These are phyloP conservation scores for Zarea fungicola DNA, from an alignment of 2,329 filamentous ascomycete genomes.

Conservation along the genomic window DNA sequence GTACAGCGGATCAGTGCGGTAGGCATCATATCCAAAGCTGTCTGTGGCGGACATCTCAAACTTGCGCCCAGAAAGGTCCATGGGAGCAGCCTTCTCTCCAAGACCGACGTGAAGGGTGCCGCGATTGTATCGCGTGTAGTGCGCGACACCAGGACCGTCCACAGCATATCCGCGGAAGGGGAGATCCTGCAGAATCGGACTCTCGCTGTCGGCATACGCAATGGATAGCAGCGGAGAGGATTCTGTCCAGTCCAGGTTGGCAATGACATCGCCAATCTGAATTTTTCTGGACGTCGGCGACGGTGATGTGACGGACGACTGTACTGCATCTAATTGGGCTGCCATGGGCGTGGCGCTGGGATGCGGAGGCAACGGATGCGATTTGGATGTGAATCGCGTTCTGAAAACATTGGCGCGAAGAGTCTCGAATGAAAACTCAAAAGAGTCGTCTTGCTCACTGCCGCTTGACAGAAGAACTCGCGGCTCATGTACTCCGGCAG, in stretches of 20 bases:
- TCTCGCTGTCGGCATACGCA: conserved; percentile 38
- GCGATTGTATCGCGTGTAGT: conserved; percentile 59
- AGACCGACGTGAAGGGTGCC: conserved; percentile 63
- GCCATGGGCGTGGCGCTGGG: conserved; percentile 50
- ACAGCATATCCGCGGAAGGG: conserved; percentile 60
- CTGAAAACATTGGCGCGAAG: conserved; percentile 60
- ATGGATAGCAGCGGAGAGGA: conserved; percentile 52
- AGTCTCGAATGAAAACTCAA: conserved; percentile 59
- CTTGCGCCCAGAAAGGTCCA: conserved; percentile 62
- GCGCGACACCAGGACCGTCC: conserved; percentile 56
- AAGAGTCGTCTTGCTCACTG: conserved; percentile 27
- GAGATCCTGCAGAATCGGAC: conserved; percentile 57
- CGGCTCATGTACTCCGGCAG: conserved; percentile 24
- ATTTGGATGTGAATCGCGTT: conserved; percentile 58
- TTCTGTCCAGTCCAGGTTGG: conserved; percentile 53
- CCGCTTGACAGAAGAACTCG: conserved; percentile 18
- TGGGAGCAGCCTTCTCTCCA: conserved; percentile 67
- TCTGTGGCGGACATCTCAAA: conserved; percentile 66
- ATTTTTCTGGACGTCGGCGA: conserved; percentile 35
- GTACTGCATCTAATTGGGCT: conserved; percentile 25
- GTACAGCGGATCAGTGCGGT: conserved; percentile 67
- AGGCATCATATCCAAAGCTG: conserved; percentile 68
- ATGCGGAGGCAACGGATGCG: conserved; percentile 60
- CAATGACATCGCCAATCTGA: conserved; percentile 42
- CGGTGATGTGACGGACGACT: conserved; percentile 27